Percentiles rank a stretch among this genome's conserved stretches.
Conservation (phyloP, 2,329 filamentous ascomycete species). For the Calcarisporium arbuscula region DNA sequence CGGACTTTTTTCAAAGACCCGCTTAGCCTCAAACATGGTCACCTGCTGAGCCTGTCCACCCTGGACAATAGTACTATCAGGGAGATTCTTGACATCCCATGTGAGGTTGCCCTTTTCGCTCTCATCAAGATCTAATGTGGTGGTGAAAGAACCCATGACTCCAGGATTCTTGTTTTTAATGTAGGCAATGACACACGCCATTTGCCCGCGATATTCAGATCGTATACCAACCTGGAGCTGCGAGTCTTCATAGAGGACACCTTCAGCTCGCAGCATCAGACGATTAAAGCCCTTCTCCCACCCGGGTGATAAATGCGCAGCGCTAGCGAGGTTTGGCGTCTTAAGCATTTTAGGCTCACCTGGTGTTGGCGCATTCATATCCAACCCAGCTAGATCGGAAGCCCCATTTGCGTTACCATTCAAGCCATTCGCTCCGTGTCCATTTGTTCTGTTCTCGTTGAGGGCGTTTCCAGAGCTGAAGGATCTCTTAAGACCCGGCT, state of each 20-base stretch:
- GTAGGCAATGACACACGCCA: slow-evolving; percentile 92
- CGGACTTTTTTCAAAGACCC: slow-evolving; percentile 74
- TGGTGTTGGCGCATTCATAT: slow-evolving; percentile 59
- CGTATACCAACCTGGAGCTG: slow-evolving; percentile 90
- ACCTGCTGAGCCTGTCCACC: slow-evolving; percentile 84
- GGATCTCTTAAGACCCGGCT: slow-evolving; percentile 78
- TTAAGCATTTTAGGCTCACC: slow-evolving; percentile 53
- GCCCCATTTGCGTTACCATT: slow-evolving; percentile 45
- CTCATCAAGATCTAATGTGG: slow-evolving; percentile 77
- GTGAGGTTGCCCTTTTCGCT: slow-evolving; percentile 61
- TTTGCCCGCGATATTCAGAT: slow-evolving; percentile 90
- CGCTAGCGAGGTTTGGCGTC: slow-evolving; percentile 80
- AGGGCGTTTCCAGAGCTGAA: slow-evolving; percentile 58
- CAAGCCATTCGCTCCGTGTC: slow-evolving; percentile 36
- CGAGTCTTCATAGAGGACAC: slow-evolving; percentile 88
- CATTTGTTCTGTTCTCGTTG: slow-evolving; percentile 41
- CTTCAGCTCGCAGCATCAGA: slow-evolving; percentile 72
- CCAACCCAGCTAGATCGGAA: slow-evolving; percentile 73
- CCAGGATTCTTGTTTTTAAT: slow-evolving; percentile 91
- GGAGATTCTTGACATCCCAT: slow-evolving; percentile 81
- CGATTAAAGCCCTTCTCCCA: slow-evolving; percentile 90
- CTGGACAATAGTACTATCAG: slow-evolving; percentile 71
- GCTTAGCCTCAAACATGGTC: slow-evolving; percentile 85
- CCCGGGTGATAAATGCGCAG: slow-evolving; percentile 85
- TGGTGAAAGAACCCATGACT: slow-evolving; percentile 84